These are phyloP conservation scores for Ramaria sp. DNA, from an alignment of 768 basidiomycete species.

Conservation along the genomic window DNA sequence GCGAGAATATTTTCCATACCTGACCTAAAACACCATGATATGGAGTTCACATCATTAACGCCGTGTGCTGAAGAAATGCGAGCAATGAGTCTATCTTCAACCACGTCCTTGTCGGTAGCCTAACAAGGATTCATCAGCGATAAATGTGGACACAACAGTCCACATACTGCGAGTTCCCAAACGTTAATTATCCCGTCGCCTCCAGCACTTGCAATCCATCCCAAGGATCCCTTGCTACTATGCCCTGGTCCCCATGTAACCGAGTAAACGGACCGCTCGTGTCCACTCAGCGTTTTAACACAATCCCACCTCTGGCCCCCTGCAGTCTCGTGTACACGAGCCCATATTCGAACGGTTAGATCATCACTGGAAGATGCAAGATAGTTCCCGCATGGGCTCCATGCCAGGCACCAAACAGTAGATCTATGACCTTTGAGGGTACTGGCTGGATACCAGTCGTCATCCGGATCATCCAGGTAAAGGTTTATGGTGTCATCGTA, in stretches of 20 bases:
- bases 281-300: conserved; percentile 47
- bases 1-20: conserved; percentile 62
- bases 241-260: conserved; percentile 56
- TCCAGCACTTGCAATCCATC: conserved; percentile 79
- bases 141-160: neutral
- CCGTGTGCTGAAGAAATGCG: conserved; percentile 60
- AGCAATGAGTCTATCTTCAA: conserved; percentile 38
- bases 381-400: conserved; percentile 64
- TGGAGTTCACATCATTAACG: conserved; percentile 74
- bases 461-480: conserved; percentile 84
- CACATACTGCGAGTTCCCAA: conserved; percentile 61
- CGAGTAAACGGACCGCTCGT: conserved; percentile 71
- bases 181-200: conserved; percentile 78
- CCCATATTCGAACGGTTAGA: conserved; percentile 78
- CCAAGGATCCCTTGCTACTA: conserved; percentile 34
- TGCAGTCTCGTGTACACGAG: conserved; percentile 29
- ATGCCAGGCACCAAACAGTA: conserved; percentile 89
- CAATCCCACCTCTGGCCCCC: conserved; percentile 51
- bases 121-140: conserved; percentile 13
- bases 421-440: conserved; percentile 74
- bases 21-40: conserved; percentile 70
- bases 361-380: conserved; percentile 86
- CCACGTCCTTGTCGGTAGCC: conserved; percentile 1
- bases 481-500: conserved; percentile 96
- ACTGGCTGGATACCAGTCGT: conserved; percentile 87